Percentiles rank a stretch among this genome's conserved stretches.
These are phyloP conservation scores for Tulasnella sp. DNA, from an alignment of 768 basidiomycete genomes.

Conservation along the genomic window DNA sequence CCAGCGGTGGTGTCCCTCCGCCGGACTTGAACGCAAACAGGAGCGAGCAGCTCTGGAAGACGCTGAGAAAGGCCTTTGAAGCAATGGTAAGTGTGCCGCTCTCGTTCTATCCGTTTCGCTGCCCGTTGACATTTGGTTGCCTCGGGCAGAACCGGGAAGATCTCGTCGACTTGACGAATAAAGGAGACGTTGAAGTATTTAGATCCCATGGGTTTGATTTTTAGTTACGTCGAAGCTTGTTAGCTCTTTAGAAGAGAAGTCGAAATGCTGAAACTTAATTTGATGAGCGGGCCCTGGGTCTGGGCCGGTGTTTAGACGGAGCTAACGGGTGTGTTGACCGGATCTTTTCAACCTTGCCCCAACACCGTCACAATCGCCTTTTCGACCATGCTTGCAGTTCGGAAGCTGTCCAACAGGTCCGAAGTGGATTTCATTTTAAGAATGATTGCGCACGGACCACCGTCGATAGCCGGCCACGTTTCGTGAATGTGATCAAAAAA, in stretches of 20 bases:
- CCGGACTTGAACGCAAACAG: constrained; percentile 50
- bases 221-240: constrained; percentile 45
- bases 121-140: constrained; percentile 9
- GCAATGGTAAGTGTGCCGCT: constrained; percentile 64
- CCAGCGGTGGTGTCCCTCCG: constrained; percentile 4
- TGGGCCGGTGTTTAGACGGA: no score
- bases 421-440: not conserved
- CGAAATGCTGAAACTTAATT: no score
- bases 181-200: constrained; percentile 71
- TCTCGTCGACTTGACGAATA: constrained; percentile 73
- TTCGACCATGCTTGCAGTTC: not conserved
- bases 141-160: constrained; percentile 72
- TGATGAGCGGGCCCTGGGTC: not conserved
- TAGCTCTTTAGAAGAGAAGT: not conserved
- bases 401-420: no score
- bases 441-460: not conserved
- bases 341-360: not conserved
- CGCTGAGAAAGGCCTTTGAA: constrained; percentile 77
- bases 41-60: constrained; percentile 87
- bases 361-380: not conserved
- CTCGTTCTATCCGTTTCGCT: not conserved
- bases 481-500: not conserved
- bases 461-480: not conserved
- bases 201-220: constrained; percentile 89
- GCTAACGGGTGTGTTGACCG: not conserved